These are phyloP conservation scores for Erythrophleum fordii DNA, from an alignment of 306 rosid species.

Conservation along the genomic window DNA sequence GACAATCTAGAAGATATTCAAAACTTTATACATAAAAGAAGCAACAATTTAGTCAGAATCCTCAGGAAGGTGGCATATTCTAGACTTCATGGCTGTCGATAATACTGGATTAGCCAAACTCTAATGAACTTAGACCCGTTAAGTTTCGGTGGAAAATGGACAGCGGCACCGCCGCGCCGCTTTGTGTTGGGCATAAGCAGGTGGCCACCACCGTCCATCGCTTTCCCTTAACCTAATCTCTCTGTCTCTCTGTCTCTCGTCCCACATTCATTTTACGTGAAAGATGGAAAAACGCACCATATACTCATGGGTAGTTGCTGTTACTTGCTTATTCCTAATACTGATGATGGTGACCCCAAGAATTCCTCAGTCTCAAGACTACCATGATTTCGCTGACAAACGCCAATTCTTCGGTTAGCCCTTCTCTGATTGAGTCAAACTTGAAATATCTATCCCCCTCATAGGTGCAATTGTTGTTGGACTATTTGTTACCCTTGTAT, in stretches of 20 bases:
- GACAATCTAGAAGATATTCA: too few species aligned
- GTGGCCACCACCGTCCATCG: neutral
- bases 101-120: too few species aligned
- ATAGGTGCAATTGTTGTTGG: neutral
- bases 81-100: too few species aligned
- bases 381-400: slow-evolving; percentile 86
- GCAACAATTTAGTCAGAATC: too few species aligned
- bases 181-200: neutral
- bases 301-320: slow-evolving; percentile 59
- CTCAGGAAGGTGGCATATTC: too few species aligned
- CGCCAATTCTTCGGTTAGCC: slow-evolving; percentile 70
- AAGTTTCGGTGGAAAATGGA: neutral
- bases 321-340: slow-evolving; percentile 54
- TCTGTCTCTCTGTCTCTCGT: neutral
- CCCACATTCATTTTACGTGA: neutral
- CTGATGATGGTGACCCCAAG: slow-evolving; percentile 80
- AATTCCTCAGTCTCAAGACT: slow-evolving; percentile 79
- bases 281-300: slow-evolving; percentile 58
- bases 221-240: neutral
- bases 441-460: neutral
- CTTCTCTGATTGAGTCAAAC: neutral
- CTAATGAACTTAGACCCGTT: too few species aligned
- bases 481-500: neutral
- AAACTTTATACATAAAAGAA: too few species aligned
- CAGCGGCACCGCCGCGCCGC: neutral